Percentiles rank a stretch among this genome's conserved stretches.
Evolutionary conservation across 257 asterid species (phyloP).

Genomic region (Cruciata laevipes): DNA sequence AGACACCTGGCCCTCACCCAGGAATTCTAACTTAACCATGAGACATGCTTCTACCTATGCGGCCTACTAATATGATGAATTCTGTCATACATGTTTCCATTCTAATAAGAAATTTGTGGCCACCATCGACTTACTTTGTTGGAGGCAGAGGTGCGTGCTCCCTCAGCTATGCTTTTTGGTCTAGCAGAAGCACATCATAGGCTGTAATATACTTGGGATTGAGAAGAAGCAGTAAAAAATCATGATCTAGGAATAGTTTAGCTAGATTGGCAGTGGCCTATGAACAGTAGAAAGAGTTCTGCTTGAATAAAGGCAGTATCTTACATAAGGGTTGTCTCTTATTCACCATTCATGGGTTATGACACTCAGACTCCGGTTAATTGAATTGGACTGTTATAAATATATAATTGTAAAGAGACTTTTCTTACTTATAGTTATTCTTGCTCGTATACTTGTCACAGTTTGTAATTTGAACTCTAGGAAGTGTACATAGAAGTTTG

Average conservation of each 20-base stretch:
- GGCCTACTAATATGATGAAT: background rate
- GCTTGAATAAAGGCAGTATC: background rate
- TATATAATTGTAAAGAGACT: too few species aligned
- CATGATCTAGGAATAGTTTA: background rate
- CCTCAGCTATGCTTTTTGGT: background rate
- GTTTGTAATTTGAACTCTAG: background rate
- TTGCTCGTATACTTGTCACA: background rate
- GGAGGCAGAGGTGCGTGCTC: background rate
- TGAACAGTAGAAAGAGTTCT: background rate
- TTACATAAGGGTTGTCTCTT: background rate
- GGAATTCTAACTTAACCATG: background rate
- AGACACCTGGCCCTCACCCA: background rate
- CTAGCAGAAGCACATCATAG: background rate
- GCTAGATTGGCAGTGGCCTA: background rate
- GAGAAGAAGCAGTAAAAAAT: too few species aligned
- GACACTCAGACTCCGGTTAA: background rate
- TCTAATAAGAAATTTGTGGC: background rate
- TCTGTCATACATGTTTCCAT: background rate
- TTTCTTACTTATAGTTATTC: background rate
- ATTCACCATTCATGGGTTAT: background rate
- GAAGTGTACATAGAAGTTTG: background rate
- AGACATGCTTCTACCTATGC: background rate
- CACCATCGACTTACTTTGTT: background rate
- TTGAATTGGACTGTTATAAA: background rate
- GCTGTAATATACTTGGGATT: background rate